phyloP scores from a whole-genome alignment of 2,329 filamentous ascomycete genomes.

The Pseudocercospora macadamiae region DNA sequence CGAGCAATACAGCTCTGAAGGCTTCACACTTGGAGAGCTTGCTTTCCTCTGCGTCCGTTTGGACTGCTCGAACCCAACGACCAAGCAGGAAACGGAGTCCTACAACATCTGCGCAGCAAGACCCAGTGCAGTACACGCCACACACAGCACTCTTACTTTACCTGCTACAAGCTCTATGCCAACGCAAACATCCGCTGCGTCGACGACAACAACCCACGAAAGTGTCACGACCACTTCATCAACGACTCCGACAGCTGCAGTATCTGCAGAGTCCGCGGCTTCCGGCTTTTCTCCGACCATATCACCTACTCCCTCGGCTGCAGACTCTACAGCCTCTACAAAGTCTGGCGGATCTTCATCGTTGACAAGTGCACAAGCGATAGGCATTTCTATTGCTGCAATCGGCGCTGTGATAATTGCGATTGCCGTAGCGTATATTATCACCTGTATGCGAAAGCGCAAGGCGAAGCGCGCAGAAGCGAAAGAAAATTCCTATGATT shows the following conservation, averaged over 20 bases:
- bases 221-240: not conserved
- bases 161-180: slow-evolving; percentile 1
- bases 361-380: slow-evolving; percentile 37
- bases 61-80: slow-evolving; percentile 10
- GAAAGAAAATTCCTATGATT: slow-evolving; percentile 37
- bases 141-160: slow-evolving; percentile 28
- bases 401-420: slow-evolving; percentile 33
- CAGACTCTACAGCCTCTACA: not conserved
- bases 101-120: slow-evolving; percentile 35
- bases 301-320: not conserved
- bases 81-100: slow-evolving; percentile 11
- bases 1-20: slow-evolving; percentile 35
- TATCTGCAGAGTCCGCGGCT: too few relatives aligned
- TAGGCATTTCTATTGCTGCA: slow-evolving; percentile 38
- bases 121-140: slow-evolving; percentile 29
- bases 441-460: slow-evolving; percentile 28
- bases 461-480: slow-evolving; percentile 17
- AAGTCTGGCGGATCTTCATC: slow-evolving; percentile 16
- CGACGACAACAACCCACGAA: not conserved
- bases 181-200: slow-evolving; percentile 2
- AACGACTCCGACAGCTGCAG: not conserved
- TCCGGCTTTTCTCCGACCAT: not conserved
- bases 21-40: slow-evolving; percentile 39
- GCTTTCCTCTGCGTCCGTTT: slow-evolving; percentile 30
- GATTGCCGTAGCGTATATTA: slow-evolving; percentile 28